These are phyloP conservation scores for Coemansia sp. DNA, from an alignment of 192 early-diverging fungal species.

Conservation along the genomic window DNA sequence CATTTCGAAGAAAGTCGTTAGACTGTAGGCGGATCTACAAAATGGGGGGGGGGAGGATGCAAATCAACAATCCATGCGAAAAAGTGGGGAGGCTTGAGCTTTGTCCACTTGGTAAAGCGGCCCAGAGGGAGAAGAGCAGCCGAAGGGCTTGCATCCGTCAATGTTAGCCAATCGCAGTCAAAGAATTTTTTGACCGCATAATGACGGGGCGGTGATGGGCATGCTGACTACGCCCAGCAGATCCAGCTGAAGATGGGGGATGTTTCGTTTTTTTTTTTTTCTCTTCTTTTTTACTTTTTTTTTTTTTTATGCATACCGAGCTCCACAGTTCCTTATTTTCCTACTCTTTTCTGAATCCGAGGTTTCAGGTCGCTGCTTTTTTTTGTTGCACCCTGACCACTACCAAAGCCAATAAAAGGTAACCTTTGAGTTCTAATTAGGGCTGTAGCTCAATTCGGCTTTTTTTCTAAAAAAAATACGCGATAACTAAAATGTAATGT, in stretches of 20 bases:
- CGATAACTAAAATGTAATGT: not conserved
- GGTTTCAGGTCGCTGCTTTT: conserved; percentile 6
- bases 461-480: not conserved
- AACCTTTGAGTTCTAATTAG: not conserved
- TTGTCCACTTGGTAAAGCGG: not conserved
- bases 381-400: not conserved
- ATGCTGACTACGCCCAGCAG: conserved; percentile 6
- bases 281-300: no score
- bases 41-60: not conserved
- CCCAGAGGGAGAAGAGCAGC: not conserved
- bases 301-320: not conserved
- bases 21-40: not conserved
- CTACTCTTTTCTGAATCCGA: conserved; percentile 2
- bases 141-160: conserved; percentile 2
- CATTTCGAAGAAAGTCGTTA: not conserved
- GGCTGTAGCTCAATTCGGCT: not conserved
- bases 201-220: conserved; percentile 4
- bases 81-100: conserved; percentile 4
- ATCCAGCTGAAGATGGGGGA: not conserved
- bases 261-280: not conserved
- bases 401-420: not conserved
- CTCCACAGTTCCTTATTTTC: not conserved
- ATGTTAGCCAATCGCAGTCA: not conserved
- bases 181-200: not conserved
- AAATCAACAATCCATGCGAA: not conserved